A percentile compares a stretch with the other conserved stretches of the same genome.
Evolutionary conservation across 1,284 basidiomycete species (phyloP).

Genomic region (Ganoderma resinaceum): DNA sequence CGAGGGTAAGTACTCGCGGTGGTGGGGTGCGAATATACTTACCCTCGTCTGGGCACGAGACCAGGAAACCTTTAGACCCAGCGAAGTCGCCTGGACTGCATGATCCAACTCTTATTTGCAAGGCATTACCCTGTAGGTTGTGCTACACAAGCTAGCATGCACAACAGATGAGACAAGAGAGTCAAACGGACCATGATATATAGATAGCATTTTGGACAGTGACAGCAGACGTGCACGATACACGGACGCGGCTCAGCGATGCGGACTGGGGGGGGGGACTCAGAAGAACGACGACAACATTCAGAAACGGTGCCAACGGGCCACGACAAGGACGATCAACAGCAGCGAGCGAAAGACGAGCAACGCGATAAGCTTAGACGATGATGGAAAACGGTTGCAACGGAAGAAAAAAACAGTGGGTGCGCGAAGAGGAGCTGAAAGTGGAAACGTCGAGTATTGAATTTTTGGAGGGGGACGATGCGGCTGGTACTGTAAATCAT

Average conservation of each 20-base stretch:
- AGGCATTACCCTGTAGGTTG: neutral
- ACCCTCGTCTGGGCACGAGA: too few species aligned
- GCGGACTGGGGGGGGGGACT: neutral
- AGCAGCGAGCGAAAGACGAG: conserved; percentile 45
- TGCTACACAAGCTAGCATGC: neutral
- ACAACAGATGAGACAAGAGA: neutral
- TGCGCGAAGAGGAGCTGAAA: neutral
- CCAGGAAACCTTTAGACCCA: too few species aligned
- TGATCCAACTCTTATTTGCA: neutral
- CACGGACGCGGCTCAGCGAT: neutral
- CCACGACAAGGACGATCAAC: neutral
- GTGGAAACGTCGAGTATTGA: neutral
- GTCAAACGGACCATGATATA: neutral
- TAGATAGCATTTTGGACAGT: conserved; percentile 4
- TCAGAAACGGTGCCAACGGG: neutral
- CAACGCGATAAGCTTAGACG: conserved; percentile 46
- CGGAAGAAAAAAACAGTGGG: too few species aligned
- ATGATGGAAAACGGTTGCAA: neutral
- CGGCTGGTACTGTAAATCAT: conserved; percentile 2
- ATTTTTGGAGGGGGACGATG: neutral
- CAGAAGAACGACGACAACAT: neutral
- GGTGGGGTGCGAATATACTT: too few species aligned
- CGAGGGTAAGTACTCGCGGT: too few species aligned
- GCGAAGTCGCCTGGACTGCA: too few species aligned
- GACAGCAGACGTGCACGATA: neutral